Conservation (phyloP, 257 asterid genomes). For the Solanum ahanhuiri region DNA sequence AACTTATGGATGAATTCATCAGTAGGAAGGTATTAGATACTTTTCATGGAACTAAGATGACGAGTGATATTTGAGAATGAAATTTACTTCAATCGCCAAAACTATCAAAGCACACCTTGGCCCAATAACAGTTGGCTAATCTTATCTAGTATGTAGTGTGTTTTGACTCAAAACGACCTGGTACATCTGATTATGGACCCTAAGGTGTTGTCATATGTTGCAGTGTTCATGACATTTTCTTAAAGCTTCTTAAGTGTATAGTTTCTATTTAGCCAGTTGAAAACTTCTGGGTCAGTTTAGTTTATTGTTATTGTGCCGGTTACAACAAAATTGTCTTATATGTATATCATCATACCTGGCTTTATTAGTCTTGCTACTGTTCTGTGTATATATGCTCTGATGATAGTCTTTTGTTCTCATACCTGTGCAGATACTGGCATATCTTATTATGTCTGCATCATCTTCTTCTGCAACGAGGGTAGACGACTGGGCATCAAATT, state of each 20-base stretch:
- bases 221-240: background rate
- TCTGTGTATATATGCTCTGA: background rate
- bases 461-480: slow-evolving; percentile 85
- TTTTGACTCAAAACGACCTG: background rate
- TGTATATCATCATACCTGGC: background rate
- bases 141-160: background rate
- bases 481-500: slow-evolving; percentile 71
- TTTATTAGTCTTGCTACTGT: background rate
- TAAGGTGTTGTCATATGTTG: background rate
- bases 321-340: background rate
- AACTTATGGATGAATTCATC: background rate
- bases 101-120: background rate
- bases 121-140: background rate
- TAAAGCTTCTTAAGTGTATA: background rate
- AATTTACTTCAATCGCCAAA: background rate
- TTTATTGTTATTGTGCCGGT: background rate
- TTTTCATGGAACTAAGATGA: background rate
- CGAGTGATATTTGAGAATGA: background rate
- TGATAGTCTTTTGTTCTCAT: background rate
- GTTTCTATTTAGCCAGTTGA: background rate
- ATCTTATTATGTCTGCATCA: slow-evolving; percentile 82
- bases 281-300: background rate
- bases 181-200: background rate
- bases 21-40: background rate
- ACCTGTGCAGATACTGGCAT: slow-evolving; percentile 54